These are phyloP conservation scores for Ettlia oleoabundans DNA, from an alignment of 139 green algal genomes.

Conservation along the genomic window DNA sequence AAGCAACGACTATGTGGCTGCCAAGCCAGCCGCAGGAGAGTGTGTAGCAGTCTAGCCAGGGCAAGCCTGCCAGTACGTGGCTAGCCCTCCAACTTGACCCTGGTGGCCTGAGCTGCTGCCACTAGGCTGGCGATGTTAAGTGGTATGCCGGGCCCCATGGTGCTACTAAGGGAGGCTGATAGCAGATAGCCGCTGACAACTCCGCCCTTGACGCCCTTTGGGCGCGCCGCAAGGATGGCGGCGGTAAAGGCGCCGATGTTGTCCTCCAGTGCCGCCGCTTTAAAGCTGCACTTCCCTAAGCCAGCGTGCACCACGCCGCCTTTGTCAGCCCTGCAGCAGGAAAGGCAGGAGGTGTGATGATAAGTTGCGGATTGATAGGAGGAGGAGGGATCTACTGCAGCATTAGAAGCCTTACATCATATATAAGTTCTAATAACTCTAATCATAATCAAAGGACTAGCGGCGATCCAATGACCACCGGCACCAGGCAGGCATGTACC, in stretches of 20 bases:
- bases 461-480: too few species aligned
- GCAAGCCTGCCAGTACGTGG: too few species aligned
- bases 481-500: too few species aligned
- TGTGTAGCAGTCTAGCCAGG: too few species aligned
- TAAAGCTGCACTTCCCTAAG: constrained; percentile 71
- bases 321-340: constrained; percentile 63
- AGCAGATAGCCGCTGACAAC: constrained; percentile 56
- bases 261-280: constrained; percentile 48
- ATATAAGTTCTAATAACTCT: too few species aligned
- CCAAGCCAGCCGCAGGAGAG: too few species aligned
- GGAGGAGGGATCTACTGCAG: background rate
- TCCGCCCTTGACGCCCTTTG: constrained; percentile 70
- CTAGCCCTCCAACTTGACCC: constrained; percentile 18
- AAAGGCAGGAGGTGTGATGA: background rate
- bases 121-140: constrained; percentile 56
- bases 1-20: too few species aligned
- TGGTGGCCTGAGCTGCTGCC: constrained; percentile 29
- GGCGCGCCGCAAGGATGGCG: constrained; percentile 64
- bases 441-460: too few species aligned
- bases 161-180: constrained; percentile 51
- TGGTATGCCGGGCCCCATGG: constrained; percentile 67
- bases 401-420: background rate
- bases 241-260: constrained; percentile 64
- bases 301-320: constrained; percentile 77
- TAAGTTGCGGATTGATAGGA: background rate